Evolutionary conservation across 352 stramenopile genomes (phyloP).

Genomic region (Phytophthora ramorum): DNA sequence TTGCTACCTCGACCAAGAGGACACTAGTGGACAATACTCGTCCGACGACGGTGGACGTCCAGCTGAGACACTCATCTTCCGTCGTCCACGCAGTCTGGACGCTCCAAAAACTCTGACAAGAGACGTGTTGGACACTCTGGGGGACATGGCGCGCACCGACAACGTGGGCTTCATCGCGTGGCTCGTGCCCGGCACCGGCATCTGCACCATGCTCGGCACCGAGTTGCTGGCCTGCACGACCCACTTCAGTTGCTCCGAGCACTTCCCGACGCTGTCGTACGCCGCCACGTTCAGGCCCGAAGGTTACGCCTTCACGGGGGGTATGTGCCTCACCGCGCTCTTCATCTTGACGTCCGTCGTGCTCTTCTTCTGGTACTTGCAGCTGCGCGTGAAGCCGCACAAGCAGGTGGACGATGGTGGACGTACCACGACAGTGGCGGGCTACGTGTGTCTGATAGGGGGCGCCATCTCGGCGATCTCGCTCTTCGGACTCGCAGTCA

Average conservation of each 20-base stretch:
- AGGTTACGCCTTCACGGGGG: constrained; percentile 68
- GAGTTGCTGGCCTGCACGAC: constrained; percentile 70
- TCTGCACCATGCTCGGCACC: constrained; percentile 78
- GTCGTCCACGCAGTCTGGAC: constrained; percentile 2
- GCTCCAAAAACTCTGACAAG: background rate
- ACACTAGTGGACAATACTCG: constrained; percentile 9
- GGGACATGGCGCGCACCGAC: constrained; percentile 42
- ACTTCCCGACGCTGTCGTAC: constrained; percentile 88
- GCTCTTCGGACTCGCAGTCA: constrained; percentile 70
- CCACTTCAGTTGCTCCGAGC: constrained; percentile 76
- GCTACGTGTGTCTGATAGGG: constrained; percentile 36
- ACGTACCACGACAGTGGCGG: constrained; percentile 7
- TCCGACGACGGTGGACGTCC: constrained; percentile 23
- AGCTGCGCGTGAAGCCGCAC: constrained; percentile 40
- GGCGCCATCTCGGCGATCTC: constrained; percentile 49
- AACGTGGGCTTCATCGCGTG: constrained; percentile 75
- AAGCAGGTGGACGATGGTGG: background rate
- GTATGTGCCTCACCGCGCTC: constrained; percentile 82
- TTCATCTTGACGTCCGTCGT: constrained; percentile 65
- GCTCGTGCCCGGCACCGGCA: constrained; percentile 73
- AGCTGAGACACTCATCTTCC: constrained; percentile 3
- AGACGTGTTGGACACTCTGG: constrained; percentile 20
- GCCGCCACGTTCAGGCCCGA: constrained; percentile 81
- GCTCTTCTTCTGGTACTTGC: constrained; percentile 81
- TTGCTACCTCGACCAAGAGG: constrained; percentile 17